Conservation (phyloP, 305 asterid species). For the Fraxinus platypoda region DNA sequence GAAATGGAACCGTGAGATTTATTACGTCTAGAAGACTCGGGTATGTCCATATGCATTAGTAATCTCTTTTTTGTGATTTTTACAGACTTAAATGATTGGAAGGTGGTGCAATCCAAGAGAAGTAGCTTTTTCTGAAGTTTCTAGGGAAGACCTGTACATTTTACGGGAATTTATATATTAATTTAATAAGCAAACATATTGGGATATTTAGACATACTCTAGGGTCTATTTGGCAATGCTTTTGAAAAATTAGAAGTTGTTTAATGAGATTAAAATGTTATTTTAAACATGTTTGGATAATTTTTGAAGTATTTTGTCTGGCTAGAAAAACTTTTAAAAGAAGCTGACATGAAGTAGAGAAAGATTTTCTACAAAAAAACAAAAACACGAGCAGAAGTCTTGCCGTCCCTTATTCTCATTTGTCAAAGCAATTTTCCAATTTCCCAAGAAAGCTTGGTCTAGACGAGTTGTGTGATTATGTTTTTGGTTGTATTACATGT, state of each 20-base stretch:
- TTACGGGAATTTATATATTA: neutral
- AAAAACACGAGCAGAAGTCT: neutral
- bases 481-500: too few species aligned
- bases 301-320: neutral
- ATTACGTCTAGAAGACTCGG: constrained; percentile 5
- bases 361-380: neutral
- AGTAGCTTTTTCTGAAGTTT: neutral
- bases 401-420: neutral
- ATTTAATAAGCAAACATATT: neutral
- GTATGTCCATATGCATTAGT: constrained; percentile 9
- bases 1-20: neutral
- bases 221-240: neutral
- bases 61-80: neutral
- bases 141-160: neutral
- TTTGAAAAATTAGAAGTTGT: neutral
- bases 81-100: neutral
- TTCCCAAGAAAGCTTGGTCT: neutral
- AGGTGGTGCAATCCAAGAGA: neutral
- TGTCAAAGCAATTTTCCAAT: neutral
- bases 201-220: neutral
- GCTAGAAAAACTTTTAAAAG: neutral
- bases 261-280: too few species aligned
- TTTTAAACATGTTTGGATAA: neutral
- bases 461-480: neutral
- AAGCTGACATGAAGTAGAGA: too few species aligned